Conservation (phyloP, 495 filamentous ascomycete genomes). For the Amphirosellinia nigrospora region DNA sequence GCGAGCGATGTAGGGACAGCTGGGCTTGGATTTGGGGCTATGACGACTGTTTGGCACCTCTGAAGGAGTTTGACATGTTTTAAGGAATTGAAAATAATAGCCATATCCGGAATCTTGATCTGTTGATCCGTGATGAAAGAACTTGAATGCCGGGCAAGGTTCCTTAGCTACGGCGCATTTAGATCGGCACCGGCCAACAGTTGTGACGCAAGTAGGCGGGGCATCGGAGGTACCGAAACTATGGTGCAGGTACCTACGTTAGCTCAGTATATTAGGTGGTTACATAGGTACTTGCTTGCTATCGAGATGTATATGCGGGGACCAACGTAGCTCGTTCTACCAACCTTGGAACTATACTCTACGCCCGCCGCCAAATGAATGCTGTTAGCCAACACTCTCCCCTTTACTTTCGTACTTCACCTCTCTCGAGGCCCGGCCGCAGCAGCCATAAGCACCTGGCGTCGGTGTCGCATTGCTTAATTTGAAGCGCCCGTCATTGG, state of each 20-base stretch:
- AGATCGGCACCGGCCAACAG: background rate
- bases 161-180: background rate
- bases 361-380: too few species aligned
- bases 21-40: constrained; percentile 36
- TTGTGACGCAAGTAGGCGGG: constrained; percentile 10
- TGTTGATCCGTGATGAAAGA: background rate
- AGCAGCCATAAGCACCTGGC: constrained; percentile 16
- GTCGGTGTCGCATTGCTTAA: background rate
- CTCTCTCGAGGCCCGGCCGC: background rate
- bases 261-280: background rate
- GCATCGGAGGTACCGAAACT: background rate
- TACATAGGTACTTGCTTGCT: background rate
- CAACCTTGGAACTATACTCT: too few species aligned
- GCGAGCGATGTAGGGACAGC: constrained; percentile 34
- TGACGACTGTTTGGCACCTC: constrained; percentile 25
- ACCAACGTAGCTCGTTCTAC: background rate
- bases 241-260: background rate
- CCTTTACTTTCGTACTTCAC: background rate
- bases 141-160: background rate
- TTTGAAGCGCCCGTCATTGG: constrained; percentile 9
- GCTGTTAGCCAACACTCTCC: background rate
- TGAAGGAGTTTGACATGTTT: constrained; percentile 9
- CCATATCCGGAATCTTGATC: background rate
- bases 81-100: constrained; percentile 19
- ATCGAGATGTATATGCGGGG: constrained; percentile 7